phyloP scores from a whole-genome alignment of 164 flowering plant genomes.

The Nymphaea colorata region DNA sequence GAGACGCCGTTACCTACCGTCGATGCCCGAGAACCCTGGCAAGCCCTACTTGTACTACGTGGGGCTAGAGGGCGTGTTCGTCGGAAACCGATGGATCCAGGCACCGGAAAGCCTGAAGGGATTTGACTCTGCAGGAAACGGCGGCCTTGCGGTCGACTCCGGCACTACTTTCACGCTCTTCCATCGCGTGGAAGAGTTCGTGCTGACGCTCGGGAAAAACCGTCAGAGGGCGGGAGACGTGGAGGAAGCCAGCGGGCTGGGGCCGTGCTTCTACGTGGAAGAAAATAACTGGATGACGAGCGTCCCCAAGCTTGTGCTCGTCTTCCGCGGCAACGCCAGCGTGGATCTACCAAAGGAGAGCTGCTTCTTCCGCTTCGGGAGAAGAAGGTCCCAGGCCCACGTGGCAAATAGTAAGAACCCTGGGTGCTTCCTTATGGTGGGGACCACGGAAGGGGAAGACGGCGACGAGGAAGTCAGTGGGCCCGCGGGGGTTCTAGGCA shows the following conservation, averaged over 20 bases:
- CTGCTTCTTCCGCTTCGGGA: conserved; percentile 49
- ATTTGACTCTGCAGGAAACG: conserved; percentile 47
- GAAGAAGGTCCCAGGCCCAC: conserved; percentile 15
- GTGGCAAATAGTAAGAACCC: conserved; percentile 24
- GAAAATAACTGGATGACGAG: conserved; percentile 1
- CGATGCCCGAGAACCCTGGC: conserved; percentile 66
- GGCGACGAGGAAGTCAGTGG: conserved; percentile 35
- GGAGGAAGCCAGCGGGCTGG: conserved; percentile 57
- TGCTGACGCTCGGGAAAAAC: conserved; percentile 24
- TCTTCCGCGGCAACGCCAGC: conserved; percentile 56
- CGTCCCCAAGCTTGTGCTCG: conserved; percentile 49
- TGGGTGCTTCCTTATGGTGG: conserved; percentile 76
- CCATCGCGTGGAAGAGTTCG: conserved; percentile 44
- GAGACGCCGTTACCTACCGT: conserved; percentile 33
- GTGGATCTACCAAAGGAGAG: conserved; percentile 67
- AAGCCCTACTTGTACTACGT: conserved; percentile 77
- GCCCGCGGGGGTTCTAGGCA: conserved; percentile 72
- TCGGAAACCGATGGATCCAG: conserved; percentile 36
- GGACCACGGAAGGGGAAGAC: conserved; percentile 59
- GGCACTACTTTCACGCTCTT: conserved; percentile 80
- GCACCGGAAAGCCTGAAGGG: conserved; percentile 34
- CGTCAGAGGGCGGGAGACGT: conserved; percentile 34
- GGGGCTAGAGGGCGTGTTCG: conserved; percentile 55
- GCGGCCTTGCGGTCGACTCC: conserved; percentile 90
- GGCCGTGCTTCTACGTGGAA: conserved; percentile 51